These are phyloP conservation scores for Jatropha curcas DNA, from an alignment of 345 rosid species.

Conservation along the genomic window DNA sequence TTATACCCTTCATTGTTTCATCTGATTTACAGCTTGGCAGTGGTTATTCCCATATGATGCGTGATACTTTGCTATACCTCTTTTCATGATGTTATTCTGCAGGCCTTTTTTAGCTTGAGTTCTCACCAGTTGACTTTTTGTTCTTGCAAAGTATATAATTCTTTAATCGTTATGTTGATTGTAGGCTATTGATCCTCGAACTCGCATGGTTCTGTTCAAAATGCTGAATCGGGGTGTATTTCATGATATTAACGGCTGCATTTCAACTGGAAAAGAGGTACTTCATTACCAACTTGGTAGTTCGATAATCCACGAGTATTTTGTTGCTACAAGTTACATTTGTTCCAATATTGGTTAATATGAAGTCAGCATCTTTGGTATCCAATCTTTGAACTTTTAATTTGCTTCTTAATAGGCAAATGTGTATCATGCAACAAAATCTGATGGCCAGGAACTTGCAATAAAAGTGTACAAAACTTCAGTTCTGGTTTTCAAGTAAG, in stretches of 20 bases:
- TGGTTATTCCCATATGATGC: background rate
- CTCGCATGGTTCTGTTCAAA: constrained; percentile 90
- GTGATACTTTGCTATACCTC: background rate
- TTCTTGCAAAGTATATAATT: constrained; percentile 17
- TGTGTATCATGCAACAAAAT: constrained; percentile 93
- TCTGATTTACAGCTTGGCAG: background rate
- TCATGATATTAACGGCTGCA: constrained; percentile 86
- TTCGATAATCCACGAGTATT: background rate
- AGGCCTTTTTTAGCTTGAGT: background rate
- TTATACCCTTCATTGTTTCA: no score
- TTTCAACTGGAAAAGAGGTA: constrained; percentile 98
- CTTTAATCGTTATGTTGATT: constrained; percentile 18
- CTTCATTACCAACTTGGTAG: background rate
- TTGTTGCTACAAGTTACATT: background rate
- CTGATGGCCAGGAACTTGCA: constrained; percentile 83
- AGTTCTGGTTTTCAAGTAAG: constrained; percentile 86
- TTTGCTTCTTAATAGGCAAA: constrained; percentile 59
- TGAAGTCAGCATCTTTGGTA: background rate
- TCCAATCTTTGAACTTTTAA: constrained; percentile 9
- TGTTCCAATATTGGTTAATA: background rate
- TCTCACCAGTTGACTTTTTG: background rate
- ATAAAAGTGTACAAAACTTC: constrained; percentile 95
- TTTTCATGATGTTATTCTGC: background rate
- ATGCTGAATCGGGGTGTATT: constrained; percentile 88
- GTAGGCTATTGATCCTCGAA: constrained; percentile 91